Percentiles rank a stretch among this genome's conserved stretches.
phyloP scores from a whole-genome alignment of 164 flowering plant species.

The Annona cherimola region DNA sequence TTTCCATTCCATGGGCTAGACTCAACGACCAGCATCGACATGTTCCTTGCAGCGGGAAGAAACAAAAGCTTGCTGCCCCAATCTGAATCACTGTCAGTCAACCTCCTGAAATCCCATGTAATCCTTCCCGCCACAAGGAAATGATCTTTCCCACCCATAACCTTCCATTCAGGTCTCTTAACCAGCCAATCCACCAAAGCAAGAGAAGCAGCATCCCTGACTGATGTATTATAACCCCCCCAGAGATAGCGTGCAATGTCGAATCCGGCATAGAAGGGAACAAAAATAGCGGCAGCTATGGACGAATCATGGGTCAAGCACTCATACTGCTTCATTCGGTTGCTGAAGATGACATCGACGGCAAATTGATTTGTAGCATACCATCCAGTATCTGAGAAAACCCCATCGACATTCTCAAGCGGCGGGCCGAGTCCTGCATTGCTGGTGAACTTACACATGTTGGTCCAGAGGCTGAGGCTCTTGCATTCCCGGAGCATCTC shows the following conservation, averaged over 20 bases:
- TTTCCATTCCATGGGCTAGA: constrained; percentile 94
- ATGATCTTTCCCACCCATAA: constrained; percentile 87
- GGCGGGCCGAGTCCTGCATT: constrained; percentile 93
- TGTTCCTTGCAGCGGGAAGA: constrained; percentile 79
- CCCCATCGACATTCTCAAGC: constrained; percentile 67
- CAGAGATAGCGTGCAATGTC: constrained; percentile 81
- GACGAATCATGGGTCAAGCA: constrained; percentile 86
- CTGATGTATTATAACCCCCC: constrained; percentile 87
- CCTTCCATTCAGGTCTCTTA: constrained; percentile 79
- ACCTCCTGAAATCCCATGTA: constrained; percentile 86
- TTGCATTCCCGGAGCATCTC: constrained; percentile 83
- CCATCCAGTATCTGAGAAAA: constrained; percentile 78
- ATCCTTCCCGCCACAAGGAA: constrained; percentile 92
- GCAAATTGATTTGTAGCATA: constrained; percentile 89
- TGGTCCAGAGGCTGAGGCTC: constrained; percentile 73
- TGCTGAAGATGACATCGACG: constrained; percentile 80
- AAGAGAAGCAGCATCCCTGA: constrained; percentile 74
- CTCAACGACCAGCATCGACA: constrained; percentile 91
- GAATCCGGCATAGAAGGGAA: constrained; percentile 91
- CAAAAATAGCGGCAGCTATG: constrained; percentile 83
- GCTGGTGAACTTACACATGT: constrained; percentile 79
- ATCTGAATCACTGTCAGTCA: constrained; percentile 52
- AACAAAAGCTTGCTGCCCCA: constrained; percentile 94
- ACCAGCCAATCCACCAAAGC: constrained; percentile 73
- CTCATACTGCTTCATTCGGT: constrained; percentile 89